phyloP scores from a whole-genome alignment of 2,329 filamentous ascomycete genomes.

The Sporothrix sp. region DNA sequence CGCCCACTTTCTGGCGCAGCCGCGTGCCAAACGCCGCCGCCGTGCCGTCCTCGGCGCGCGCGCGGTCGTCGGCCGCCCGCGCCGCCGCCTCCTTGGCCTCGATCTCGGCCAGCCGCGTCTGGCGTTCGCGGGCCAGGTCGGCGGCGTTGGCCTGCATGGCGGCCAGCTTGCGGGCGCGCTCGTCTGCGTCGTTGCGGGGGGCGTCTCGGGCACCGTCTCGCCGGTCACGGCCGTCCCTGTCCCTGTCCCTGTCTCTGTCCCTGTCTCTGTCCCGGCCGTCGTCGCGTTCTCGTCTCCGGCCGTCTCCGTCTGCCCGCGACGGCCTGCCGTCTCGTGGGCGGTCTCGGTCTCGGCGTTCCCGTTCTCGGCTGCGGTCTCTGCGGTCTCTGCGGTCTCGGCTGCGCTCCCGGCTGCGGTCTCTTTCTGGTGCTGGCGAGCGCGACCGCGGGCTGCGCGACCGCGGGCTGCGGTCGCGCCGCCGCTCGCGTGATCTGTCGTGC shows the following conservation, averaged over 20 bases:
- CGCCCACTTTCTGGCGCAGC: conserved; percentile 49
- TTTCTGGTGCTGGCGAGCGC: background rate
- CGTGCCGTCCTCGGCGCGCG: conserved; percentile 39
- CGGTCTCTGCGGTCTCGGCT: background rate
- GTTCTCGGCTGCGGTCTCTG: background rate
- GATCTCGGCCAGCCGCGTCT: conserved; percentile 55
- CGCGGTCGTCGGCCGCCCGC: conserved; percentile 56
- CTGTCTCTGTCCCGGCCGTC: background rate
- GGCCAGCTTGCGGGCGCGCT: conserved; percentile 55
- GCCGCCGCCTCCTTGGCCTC: conserved; percentile 55
- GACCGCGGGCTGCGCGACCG: background rate
- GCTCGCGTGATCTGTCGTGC: conserved; percentile 1
- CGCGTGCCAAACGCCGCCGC: conserved; percentile 48
- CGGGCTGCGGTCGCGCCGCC: background rate
- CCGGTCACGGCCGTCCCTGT: conserved; percentile 4
- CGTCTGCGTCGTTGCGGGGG: conserved; percentile 27
- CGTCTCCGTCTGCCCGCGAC: background rate
- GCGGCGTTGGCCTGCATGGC: conserved; percentile 64
- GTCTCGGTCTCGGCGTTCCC: conserved; percentile 25
- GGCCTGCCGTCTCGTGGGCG: conserved; percentile 18
- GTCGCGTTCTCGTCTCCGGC: background rate
- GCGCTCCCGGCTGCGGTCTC: background rate
- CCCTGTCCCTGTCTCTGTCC: conserved; percentile 3
- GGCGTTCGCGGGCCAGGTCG: conserved; percentile 61
- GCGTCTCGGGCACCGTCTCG: background rate